Evolutionary conservation across 176 grass and related monocot genomes (phyloP), one percentile per base, ranked within the genome.

Genomic region (Pontederia paniculata): DNA sequence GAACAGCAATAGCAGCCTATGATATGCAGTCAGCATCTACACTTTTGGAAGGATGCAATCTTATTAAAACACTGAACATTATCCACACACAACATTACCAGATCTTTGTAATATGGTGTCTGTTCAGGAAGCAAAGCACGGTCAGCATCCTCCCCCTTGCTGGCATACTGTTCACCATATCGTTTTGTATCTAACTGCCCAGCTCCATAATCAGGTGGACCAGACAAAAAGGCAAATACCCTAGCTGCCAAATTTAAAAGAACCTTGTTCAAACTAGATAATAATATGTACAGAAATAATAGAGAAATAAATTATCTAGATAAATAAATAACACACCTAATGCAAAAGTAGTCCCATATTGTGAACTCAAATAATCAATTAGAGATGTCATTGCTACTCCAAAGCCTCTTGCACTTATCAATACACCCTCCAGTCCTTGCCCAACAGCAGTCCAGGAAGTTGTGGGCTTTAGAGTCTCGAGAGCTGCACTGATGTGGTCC

Each of bases 131-230:
- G 93, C 62, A 98, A 75, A 18, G 86, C 74, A 50, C 68, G 76
- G 37, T 91, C 83, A 53, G 93, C 80, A 47, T 98, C 93, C 71
- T 88, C 93, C 42, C 86, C 69, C 57, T 83, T 82, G 73, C 82
- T 90, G 65, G 93, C 86, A 79, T 98, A 98, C 62, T 91, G 93
- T 71, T 91, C 93, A 55, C 93, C 86, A 60, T 98, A 98, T 48
- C 86, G 79, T 74, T 69, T 79, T 45, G 86, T 98, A 62, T 98
- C 86, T 59, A 98, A 77, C 37, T 88, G 80, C 67, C 93, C 93
- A 66, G 70, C 74, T 76, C 86, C 93, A 69, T 91, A 98, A 79
- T 98, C 93, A 66, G 86, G 93, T 52, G 93, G 76, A 76, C 83
- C 86, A 78, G 93, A 98, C 48, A 79, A 57, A 86, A 98, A 98